Evolutionary conservation across 257 asterid species (phyloP).

Genomic region (Penstemon newberryi): DNA sequence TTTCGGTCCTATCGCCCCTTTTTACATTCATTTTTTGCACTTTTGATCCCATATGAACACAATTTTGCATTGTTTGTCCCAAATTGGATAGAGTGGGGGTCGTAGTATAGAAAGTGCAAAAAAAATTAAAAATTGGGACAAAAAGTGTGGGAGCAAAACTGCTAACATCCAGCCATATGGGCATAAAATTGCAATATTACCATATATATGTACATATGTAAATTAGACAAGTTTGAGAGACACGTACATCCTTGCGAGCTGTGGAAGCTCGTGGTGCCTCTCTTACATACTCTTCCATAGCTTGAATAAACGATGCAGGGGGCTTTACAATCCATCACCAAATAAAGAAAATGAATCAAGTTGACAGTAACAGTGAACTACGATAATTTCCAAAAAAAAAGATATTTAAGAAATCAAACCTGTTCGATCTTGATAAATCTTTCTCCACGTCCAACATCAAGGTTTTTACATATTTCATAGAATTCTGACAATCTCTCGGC

Average conservation of each 20-base stretch:
- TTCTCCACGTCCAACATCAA: conserved; percentile 93
- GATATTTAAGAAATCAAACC: conserved; percentile 44
- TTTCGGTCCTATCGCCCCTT: too few species aligned
- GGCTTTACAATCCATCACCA: conserved; percentile 56
- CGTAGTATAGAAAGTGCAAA: too few species aligned
- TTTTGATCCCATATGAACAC: too few species aligned
- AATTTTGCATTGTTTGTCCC: too few species aligned
- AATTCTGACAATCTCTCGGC: conserved; percentile 94
- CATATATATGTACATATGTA: not conserved
- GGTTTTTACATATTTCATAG: conserved; percentile 80
- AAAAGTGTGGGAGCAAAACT: too few species aligned
- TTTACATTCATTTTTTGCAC: too few species aligned
- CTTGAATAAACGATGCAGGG: conserved; percentile 90
- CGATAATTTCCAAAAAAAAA: conserved; percentile 5
- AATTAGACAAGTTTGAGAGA: conserved; percentile 21
- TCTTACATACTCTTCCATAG: conserved; percentile 97
- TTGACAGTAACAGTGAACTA: not conserved
- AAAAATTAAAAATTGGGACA: too few species aligned
- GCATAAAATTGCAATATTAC: too few species aligned
- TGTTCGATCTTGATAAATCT: conserved; percentile 90
- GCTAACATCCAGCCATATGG: too few species aligned
- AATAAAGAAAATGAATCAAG: conserved; percentile 17
- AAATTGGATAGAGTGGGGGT: too few species aligned
- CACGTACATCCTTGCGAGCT: conserved; percentile 62
- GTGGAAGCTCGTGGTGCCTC: conserved; percentile 90